Evolutionary conservation across 257 asterid species (phyloP).

Genomic region (Forsythia viridissima): DNA sequence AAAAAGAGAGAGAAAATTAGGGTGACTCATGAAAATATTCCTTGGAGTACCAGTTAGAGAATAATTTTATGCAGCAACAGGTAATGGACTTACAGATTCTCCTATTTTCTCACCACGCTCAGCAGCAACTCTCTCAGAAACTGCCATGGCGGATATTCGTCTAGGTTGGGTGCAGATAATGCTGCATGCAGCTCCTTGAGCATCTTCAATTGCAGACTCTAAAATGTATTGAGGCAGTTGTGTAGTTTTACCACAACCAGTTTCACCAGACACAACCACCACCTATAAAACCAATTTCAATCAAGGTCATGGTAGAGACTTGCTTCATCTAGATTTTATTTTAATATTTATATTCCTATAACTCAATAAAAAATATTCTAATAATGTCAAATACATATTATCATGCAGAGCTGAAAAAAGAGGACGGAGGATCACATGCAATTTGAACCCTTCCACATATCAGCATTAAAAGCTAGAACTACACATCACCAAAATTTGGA

Average conservation of each 20-base stretch:
- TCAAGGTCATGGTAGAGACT: slow-evolving; percentile 17
- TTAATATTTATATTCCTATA: not conserved
- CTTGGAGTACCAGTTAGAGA: not conserved
- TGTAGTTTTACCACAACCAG: slow-evolving; percentile 95
- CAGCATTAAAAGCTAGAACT: not conserved
- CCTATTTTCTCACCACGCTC: slow-evolving; percentile 93
- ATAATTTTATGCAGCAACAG: slow-evolving; percentile 25
- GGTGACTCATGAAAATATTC: slow-evolving; percentile 10
- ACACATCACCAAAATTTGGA: not conserved
- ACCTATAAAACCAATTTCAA: slow-evolving; percentile 50
- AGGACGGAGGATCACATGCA: not conserved
- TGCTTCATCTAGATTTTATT: not conserved
- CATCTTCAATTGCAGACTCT: slow-evolving; percentile 80
- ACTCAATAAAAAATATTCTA: slow-evolving; percentile 2
- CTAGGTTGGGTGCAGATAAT: slow-evolving; percentile 95
- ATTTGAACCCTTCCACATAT: not conserved
- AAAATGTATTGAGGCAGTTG: slow-evolving; percentile 90
- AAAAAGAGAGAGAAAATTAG: slow-evolving; percentile 14
- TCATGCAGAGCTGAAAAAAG: not conserved
- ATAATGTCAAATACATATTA: not conserved
- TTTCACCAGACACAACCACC: slow-evolving; percentile 88
- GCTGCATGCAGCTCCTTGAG: slow-evolving; percentile 74
- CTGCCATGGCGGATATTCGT: slow-evolving; percentile 91
- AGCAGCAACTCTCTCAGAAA: slow-evolving; percentile 92
- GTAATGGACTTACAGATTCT: slow-evolving; percentile 67